Evolutionary conservation across 495 filamentous ascomycete species (phyloP).

Genomic region (Penicillium verhagenii): DNA sequence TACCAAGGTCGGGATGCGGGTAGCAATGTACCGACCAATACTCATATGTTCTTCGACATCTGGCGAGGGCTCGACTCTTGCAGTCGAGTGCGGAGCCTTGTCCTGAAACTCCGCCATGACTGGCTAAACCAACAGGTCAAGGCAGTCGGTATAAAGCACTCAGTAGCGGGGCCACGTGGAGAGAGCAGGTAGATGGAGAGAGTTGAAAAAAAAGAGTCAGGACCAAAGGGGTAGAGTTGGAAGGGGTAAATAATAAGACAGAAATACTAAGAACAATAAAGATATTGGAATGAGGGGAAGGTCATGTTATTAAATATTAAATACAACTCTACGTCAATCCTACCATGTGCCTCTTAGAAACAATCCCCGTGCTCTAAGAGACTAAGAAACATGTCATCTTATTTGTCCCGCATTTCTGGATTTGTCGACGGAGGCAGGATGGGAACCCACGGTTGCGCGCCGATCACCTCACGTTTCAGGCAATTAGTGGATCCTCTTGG

Average conservation of each 20-base stretch:
- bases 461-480: background rate
- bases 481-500: background rate
- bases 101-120: conserved; percentile 11
- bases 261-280: too few species aligned
- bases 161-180: too few species aligned
- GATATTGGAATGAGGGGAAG: too few species aligned
- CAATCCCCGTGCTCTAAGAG: background rate
- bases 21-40: conserved; percentile 60
- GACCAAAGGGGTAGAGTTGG: too few species aligned
- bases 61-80: conserved; percentile 4
- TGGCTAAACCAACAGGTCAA: background rate
- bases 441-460: background rate
- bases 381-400: too few species aligned
- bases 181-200: too few species aligned
- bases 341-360: background rate
- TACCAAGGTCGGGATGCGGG: conserved; percentile 69
- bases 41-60: conserved; percentile 50
- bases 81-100: background rate
- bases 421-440: too few species aligned
- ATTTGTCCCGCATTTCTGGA: too few species aligned
- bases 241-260: too few species aligned
- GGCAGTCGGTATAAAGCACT: too few species aligned
- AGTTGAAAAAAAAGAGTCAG: too few species aligned
- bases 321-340: background rate
- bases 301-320: too few species aligned